Evolutionary conservation across 805 yeast genomes (phyloP).

Genomic region (Candida ponderosae): DNA sequence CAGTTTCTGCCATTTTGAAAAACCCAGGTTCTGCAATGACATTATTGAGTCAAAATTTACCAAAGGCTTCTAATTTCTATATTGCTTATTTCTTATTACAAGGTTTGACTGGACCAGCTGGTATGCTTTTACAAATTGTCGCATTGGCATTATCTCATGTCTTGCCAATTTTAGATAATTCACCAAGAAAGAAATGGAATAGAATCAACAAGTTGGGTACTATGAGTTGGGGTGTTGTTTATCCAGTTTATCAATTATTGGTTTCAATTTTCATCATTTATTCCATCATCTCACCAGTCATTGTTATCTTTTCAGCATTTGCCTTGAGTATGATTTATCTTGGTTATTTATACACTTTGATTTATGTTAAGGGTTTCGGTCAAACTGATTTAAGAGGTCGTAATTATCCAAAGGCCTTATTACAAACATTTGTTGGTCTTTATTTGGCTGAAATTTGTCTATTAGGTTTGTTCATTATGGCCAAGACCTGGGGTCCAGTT

Average conservation of each 20-base stretch:
- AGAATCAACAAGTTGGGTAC: constrained; percentile 56
- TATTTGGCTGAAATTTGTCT: constrained; percentile 67
- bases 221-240: constrained; percentile 76
- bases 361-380: constrained; percentile 54
- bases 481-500: constrained; percentile 72
- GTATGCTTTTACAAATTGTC: constrained; percentile 67
- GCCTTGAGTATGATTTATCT: constrained; percentile 49
- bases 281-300: constrained; percentile 70
- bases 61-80: constrained; percentile 88
- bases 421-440: constrained; percentile 64
- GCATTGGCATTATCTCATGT: constrained; percentile 64
- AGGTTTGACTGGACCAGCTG: constrained; percentile 76
- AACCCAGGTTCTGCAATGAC: constrained; percentile 69
- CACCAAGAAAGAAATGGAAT: constrained; percentile 91
- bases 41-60: constrained; percentile 68
- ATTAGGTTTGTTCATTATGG: constrained; percentile 65
- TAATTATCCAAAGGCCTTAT: constrained; percentile 62
- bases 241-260: constrained; percentile 71
- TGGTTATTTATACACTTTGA: constrained; percentile 55
- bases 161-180: constrained; percentile 69
- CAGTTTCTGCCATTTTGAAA: constrained; percentile 58
- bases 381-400: constrained; percentile 59
- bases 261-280: constrained; percentile 68
- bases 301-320: constrained; percentile 57
- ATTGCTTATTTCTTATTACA: constrained; percentile 73